Evolutionary conservation across 306 rosid species (phyloP).

Genomic region (Adenanthera pavonina): DNA sequence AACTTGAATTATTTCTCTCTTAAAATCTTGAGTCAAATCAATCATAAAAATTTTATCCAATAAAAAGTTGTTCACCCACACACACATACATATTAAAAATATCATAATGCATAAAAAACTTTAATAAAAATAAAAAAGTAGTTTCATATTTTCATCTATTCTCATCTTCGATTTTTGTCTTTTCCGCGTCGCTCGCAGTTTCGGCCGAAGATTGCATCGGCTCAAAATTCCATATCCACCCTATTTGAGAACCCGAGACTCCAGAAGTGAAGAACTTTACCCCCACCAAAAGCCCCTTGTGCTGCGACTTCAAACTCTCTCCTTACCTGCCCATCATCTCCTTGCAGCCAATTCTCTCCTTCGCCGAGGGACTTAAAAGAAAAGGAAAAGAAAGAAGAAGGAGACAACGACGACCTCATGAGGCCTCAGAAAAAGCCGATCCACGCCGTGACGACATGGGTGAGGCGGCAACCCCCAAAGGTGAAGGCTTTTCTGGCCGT

Average conservation of each 20-base stretch:
- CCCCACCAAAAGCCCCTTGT: not conserved
- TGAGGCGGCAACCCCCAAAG: constrained; percentile 88
- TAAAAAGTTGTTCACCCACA: not conserved
- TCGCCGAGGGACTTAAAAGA: not conserved
- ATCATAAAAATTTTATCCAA: not conserved
- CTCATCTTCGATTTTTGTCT: constrained; percentile 22
- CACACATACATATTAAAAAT: not conserved
- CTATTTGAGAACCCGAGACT: not conserved
- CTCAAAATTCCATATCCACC: not conserved
- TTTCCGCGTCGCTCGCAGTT: not conserved
- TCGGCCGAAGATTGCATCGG: not conserved
- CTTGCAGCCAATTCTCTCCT: not conserved
- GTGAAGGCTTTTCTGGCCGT: constrained; percentile 93
- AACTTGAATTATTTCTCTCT: not conserved
- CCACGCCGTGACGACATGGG: constrained; percentile 76
- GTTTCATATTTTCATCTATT: not conserved
- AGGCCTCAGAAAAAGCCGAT: constrained; percentile 75
- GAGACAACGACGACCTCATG: constrained; percentile 34
- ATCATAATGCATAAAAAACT: not conserved
- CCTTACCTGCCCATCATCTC: not conserved
- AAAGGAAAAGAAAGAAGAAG: not conserved
- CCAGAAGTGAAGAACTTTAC: not conserved
- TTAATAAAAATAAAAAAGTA: not conserved
- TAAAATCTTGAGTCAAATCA: not conserved
- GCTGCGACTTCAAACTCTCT: not conserved